Evolutionary conservation across 225 moss, liverwort and hornwort species (phyloP).

Genomic region (Climacium dendroides): DNA sequence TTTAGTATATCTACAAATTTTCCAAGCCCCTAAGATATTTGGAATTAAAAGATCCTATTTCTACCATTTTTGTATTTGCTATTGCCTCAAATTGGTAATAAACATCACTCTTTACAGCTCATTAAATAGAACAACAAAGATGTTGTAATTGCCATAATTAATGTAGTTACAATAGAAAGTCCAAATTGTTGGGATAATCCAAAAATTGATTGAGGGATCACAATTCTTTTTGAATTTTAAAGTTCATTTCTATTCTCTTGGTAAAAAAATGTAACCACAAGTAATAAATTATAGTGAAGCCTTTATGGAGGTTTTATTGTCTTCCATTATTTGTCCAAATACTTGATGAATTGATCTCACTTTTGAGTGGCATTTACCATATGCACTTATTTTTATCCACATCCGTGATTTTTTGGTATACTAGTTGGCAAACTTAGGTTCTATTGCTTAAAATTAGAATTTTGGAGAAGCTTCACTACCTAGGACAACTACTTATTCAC

Average conservation of each 20-base stretch:
- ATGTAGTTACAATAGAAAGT: background rate
- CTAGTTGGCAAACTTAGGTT: background rate
- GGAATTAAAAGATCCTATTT: background rate
- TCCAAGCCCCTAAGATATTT: background rate
- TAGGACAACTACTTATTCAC: background rate
- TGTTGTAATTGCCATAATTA: background rate
- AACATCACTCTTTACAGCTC: background rate
- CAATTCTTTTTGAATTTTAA: fast-evolving
- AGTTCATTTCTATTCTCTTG: background rate
- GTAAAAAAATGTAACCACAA: background rate
- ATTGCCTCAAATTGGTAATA: background rate
- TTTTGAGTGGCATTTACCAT: background rate
- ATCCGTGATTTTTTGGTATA: fast-evolving
- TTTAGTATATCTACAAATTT: background rate
- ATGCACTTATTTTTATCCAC: fast-evolving
- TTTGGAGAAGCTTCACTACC: background rate
- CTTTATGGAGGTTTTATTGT: background rate
- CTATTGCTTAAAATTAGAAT: background rate
- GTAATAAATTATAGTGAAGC: background rate
- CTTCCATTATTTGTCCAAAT: background rate
- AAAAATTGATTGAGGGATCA: background rate
- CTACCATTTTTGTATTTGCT: background rate
- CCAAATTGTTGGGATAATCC: fast-evolving
- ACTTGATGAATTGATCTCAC: background rate
- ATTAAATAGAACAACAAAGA: background rate